These are phyloP conservation scores for Globisporangium polare DNA, from an alignment of 352 stramenopile species.

Conservation along the genomic window DNA sequence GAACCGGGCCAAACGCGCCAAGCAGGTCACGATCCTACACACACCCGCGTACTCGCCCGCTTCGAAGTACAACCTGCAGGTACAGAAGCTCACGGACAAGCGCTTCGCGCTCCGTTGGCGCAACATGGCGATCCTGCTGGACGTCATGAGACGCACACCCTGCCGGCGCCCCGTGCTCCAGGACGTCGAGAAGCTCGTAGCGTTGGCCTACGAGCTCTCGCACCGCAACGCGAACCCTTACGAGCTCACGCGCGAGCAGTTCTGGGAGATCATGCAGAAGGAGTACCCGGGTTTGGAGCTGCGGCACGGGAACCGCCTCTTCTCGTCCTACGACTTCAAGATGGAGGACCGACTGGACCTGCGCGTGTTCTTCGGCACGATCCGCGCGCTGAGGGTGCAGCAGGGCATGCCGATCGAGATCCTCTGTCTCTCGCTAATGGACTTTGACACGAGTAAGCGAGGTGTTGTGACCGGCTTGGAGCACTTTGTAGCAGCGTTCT, in stretches of 20 bases:
- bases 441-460: conserved; percentile 41
- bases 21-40: conserved; percentile 47
- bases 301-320: conserved; percentile 47
- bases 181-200: conserved; percentile 62
- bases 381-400: conserved; percentile 53
- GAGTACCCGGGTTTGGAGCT: conserved; percentile 47
- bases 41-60: conserved; percentile 39
- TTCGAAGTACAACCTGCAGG: conserved; percentile 31
- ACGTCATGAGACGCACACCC: conserved; percentile 53
- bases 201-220: conserved; percentile 44
- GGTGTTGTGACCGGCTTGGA: conserved; percentile 18
- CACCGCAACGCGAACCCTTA: conserved; percentile 30
- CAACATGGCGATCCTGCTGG: conserved; percentile 37
- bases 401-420: conserved; percentile 51
- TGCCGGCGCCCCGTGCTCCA: conserved; percentile 56
- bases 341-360: conserved; percentile 50
- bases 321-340: conserved; percentile 53
- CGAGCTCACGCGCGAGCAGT: conserved; percentile 42
- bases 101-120: conserved; percentile 46
- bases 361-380: conserved; percentile 43
- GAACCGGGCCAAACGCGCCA: conserved; percentile 23
- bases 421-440: conserved; percentile 32
- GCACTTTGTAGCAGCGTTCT: conserved; percentile 24
- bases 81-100: conserved; percentile 26
- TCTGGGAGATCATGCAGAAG: conserved; percentile 36